phyloP scores from a whole-genome alignment of 176 grass and related monocot genomes.

The Carex kokanica region DNA sequence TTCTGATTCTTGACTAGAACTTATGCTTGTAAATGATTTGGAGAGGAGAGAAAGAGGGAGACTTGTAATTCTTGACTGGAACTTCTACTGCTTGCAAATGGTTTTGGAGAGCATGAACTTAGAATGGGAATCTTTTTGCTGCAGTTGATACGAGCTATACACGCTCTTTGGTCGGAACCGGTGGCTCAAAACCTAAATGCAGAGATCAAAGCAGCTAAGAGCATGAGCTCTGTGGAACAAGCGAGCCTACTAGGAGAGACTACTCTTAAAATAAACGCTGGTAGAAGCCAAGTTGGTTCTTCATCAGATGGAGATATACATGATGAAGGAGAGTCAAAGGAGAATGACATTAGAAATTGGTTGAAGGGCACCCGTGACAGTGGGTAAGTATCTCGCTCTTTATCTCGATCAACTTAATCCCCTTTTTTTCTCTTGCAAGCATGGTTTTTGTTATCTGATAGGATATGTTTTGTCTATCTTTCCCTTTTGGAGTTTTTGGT shows the following conservation, averaged over 20 bases:
- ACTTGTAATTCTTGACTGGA: not conserved
- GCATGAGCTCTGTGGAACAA: conserved; percentile 75
- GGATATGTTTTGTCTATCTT: not conserved
- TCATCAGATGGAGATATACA: conserved; percentile 65
- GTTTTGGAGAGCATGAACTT: conserved; percentile 18
- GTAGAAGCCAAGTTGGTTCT: conserved; percentile 51
- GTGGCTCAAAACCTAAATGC: conserved; percentile 50
- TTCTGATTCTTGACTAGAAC: not conserved
- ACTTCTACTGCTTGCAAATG: conserved; percentile 3
- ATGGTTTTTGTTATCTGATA: not conserved
- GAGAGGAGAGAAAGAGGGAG: not conserved
- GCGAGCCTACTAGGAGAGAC: conserved; percentile 84
- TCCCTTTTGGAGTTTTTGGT: not conserved
- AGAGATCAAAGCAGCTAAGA: conserved; percentile 83
- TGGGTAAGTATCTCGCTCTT: conserved; percentile 47
- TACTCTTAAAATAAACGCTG: conserved; percentile 43
- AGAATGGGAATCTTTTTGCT: conserved; percentile 21
- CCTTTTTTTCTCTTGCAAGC: not conserved
- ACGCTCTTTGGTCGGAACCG: conserved; percentile 71
- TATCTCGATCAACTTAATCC: not conserved
- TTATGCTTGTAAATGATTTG: not conserved
- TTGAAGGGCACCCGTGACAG: conserved; percentile 91
- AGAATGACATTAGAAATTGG: conserved; percentile 92
- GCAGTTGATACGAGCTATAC: conserved; percentile 79
- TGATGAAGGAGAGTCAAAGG: conserved; percentile 78